A percentile compares a stretch with the other conserved stretches of the same genome.
These are phyloP conservation scores for Closterium sp. DNA, from an alignment of 139 green algal species.

Conservation along the genomic window DNA sequence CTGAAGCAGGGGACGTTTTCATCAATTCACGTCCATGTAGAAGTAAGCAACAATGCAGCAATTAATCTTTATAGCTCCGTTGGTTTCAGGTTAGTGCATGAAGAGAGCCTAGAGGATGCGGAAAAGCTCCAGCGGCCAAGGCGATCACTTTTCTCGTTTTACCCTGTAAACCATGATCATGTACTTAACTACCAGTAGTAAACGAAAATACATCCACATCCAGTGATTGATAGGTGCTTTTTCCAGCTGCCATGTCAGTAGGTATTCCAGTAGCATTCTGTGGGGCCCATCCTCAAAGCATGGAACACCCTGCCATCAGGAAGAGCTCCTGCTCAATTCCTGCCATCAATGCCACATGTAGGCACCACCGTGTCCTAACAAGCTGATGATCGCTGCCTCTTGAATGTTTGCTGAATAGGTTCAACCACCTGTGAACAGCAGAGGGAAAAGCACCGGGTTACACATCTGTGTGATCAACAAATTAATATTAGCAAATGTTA, in stretches of 20 bases:
- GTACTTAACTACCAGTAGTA: background rate
- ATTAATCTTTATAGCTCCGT: background rate
- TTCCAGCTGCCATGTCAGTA: no score
- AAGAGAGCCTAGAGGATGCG: background rate
- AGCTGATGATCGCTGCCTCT: background rate
- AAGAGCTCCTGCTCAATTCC: background rate
- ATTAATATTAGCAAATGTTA: no score
- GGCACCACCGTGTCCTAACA: no score
- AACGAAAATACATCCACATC: background rate
- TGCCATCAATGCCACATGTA: background rate
- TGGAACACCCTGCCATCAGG: no score
- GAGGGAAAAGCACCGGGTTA: background rate
- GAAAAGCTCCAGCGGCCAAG: background rate
- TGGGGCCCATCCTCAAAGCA: no score
- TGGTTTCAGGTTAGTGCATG: background rate
- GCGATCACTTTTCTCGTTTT: background rate
- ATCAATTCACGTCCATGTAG: background rate
- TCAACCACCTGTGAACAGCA: conserved; percentile 19
- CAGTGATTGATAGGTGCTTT: no score
- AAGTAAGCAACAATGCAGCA: background rate
- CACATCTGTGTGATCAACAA: no score
- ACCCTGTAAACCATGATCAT: background rate
- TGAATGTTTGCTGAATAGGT: conserved; percentile 10
- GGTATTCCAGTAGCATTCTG: no score
- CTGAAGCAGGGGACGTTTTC: background rate